Evolutionary conservation across 108 stramenopile species (phyloP), one percentile per base, ranked within the genome.

Genomic region (Conticribra weissflogii): DNA sequence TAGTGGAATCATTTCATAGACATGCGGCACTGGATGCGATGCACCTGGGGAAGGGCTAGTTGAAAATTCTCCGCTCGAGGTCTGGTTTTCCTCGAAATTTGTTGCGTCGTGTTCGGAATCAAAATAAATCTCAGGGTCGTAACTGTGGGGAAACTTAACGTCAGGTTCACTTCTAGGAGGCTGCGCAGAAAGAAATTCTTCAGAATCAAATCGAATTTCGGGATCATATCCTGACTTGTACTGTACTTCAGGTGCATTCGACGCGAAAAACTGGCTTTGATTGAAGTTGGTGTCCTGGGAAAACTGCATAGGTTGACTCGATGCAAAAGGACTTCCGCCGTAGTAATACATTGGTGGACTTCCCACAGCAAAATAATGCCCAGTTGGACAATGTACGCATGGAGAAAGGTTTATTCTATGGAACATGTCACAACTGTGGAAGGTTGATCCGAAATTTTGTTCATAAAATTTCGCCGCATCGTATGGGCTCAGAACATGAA

Each of bases 381-480:
- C 93, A 72, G 85, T 84, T 12, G 73, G 88, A 70, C 85, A 85
- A 31, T 80, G 81, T 0, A 54, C 72, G 15, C 36, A 5, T 41
- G 36, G 36, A 12, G 14, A 81, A 66, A 24, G 79, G 81, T 23
- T 78, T 67, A 18, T 79, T 76, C 2, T 81, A 83, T 47, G 73
- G 79, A 29, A 74, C 68, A 14, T 72, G 71, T 3, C 85, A 83
- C 46, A 81, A 81, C 9, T 84, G 84, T 14, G 65, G 51, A 28
- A 68, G 66, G 15, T 76, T 79, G 32, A n/a, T n/a, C n/a, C n/a
- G 79, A 94, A 94, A 46, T 88, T 83, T 32, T 76, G 73, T 25
- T 78, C 72, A 68, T 91, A 91, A 49, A 94, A 85, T 54, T 73
- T 63, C 65, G 88, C 64, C 8, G 93, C 93, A 54, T 94, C 93